Base-by-base conservation (phyloP, 192 early-diverging fungal species). In the Chytriomyces sp. region DNA sequence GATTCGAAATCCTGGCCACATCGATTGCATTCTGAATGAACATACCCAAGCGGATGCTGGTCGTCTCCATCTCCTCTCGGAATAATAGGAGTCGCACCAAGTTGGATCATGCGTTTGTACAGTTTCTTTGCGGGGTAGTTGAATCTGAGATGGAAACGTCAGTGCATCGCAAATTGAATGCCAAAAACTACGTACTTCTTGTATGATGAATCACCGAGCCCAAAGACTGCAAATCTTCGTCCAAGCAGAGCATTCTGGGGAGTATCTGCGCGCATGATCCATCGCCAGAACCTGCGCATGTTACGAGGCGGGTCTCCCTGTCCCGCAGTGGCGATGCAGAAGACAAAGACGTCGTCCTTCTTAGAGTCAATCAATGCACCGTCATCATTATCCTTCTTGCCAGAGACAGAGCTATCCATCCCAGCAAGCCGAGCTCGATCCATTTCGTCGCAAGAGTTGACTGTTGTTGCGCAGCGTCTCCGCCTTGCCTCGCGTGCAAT, bases 111-210 rank as follows among this genome's bases (percentile, higher is more conserved):
- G 47, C 97, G 86, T 49, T 93, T 92, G 82, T 91, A 86, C 62
- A 99, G 86, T 73, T 97, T 96, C 79, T 97, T 97, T 0, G 94
- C 92, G 4, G 96, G 92, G 82, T 89, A 96, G 79, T 98, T 98
- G 87, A 94, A 99, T 50, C 93, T 94, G 60, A 5, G 9, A 45
- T 23, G 26, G 9, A 1, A n/a, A 9, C 6, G 47, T 13, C 23
- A 68, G 44, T 43, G 26, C 44, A 64, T 13, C 46, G 45, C 35
- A 28, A 6, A 49, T 1, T 59, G 7, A 0, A 26, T 8, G 5
- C 11, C n/a, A n/a, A n/a, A n/a, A n/a, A n/a, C n/a, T n/a, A 79
- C 83, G n/a, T 85, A 93, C 90, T 91, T 92, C 72, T 80, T 67
- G 80, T 97, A 99, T 35, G 94, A 95, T 20, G 95, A 97, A 81